Evolutionary conservation across 768 basidiomycete genomes (phyloP).

Genomic region (Mycena filopes): DNA sequence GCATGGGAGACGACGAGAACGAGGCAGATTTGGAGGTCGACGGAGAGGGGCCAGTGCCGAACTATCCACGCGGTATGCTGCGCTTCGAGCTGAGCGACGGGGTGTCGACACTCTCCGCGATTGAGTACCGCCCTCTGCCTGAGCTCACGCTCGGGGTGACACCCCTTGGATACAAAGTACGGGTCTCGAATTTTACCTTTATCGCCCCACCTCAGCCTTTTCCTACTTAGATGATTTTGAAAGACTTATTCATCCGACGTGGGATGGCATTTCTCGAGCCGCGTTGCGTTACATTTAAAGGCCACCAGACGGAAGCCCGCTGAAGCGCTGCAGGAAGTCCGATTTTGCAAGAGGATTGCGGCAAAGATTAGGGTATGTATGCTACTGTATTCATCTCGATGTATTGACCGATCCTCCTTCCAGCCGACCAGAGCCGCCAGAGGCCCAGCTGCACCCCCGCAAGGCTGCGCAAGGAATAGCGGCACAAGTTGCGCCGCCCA

Average conservation of each 20-base stretch:
- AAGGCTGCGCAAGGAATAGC: not conserved
- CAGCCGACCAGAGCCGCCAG: conserved; percentile 38
- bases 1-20: conserved; percentile 55
- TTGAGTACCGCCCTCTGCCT: conserved; percentile 79
- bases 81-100: conserved; percentile 84
- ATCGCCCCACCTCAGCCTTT: not conserved
- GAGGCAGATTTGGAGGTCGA: conserved; percentile 68
- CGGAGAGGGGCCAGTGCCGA: conserved; percentile 81
- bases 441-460: conserved; percentile 17
- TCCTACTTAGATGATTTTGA: conserved; percentile 70
- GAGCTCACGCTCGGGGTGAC: conserved; percentile 79
- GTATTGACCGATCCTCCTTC: conserved; percentile 29
- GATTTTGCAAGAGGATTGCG: conserved; percentile 73
- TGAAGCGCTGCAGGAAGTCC: conserved; percentile 62
- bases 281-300: conserved; percentile 66
- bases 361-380: conserved; percentile 72
- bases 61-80: conserved; percentile 85
- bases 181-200: not conserved
- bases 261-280: conserved; percentile 87
- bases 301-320: conserved; percentile 73
- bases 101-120: conserved; percentile 69
- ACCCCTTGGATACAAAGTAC: conserved; percentile 85
- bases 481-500: conserved; percentile 22
- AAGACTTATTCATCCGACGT: conserved; percentile 71
- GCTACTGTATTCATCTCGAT: not conserved